Conservation (phyloP, 768 basidiomycete species). For the Krasilnikovozyma curviuscula region DNA sequence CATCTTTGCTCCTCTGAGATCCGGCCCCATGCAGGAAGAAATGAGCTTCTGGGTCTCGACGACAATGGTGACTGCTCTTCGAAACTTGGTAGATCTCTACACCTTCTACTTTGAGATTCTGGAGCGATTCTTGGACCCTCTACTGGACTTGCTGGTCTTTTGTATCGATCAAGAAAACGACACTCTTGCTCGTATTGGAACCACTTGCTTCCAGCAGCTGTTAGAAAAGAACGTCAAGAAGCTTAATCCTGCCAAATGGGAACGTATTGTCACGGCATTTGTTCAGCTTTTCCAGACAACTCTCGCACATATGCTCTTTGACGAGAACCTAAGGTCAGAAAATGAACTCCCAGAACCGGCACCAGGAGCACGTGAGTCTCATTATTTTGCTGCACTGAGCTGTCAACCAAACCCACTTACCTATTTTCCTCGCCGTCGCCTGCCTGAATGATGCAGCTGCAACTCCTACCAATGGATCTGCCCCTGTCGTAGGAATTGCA, state of each 20-base stretch:
- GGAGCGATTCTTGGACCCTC: conserved; percentile 76
- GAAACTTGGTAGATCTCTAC: conserved; percentile 86
- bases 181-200: conserved; percentile 89
- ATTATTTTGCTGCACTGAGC: background rate
- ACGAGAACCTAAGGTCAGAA: conserved; percentile 71
- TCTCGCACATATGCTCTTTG: conserved; percentile 90
- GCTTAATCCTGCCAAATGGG: conserved; percentile 69
- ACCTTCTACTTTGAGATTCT: conserved; percentile 85
- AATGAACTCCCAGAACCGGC: conserved; percentile 26
- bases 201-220: conserved; percentile 89
- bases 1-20: conserved; percentile 88
- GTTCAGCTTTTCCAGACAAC: conserved; percentile 94
- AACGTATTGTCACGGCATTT: conserved; percentile 74
- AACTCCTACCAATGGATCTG: too few species aligned
- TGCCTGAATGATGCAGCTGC: too few species aligned
- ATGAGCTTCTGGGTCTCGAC: conserved; percentile 99
- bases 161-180: conserved; percentile 99
- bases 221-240: conserved; percentile 81
- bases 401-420: background rate
- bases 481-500: conserved; percentile 7
- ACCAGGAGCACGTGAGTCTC: background rate
- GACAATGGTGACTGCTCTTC: conserved; percentile 93
- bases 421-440: conserved; percentile 16
- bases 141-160: conserved; percentile 77
- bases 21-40: conserved; percentile 90